phyloP scores from a whole-genome alignment of 2,329 filamentous ascomycete genomes.

The Talaromyces sp. region DNA sequence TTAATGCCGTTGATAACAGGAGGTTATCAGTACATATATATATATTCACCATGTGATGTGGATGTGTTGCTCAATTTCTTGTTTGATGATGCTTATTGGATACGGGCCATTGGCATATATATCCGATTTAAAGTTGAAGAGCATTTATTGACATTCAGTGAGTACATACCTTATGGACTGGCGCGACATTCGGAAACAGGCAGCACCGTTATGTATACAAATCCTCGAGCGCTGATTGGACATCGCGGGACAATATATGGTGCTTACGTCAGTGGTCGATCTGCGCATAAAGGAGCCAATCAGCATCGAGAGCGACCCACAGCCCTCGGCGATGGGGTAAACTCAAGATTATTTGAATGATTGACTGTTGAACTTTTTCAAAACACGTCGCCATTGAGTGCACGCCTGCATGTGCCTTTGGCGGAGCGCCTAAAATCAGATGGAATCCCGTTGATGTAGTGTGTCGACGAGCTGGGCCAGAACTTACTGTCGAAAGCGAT shows the following conservation, averaged over 20 bases:
- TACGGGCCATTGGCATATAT: no score
- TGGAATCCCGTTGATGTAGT: not conserved
- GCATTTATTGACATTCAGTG: no score
- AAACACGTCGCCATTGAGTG: not conserved
- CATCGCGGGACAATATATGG: not conserved
- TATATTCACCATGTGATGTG: no score
- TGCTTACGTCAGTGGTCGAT: not conserved
- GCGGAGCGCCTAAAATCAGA: not conserved
- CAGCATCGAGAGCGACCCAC: not conserved
- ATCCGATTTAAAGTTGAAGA: no score
- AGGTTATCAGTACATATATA: no score
- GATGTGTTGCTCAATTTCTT: no score
- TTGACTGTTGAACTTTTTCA: not conserved
- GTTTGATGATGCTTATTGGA: no score
- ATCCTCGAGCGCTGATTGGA: no score
- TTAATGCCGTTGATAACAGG: no score
- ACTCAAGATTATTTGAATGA: not conserved
- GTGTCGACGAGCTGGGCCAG: not conserved
- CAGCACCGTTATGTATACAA: no score
- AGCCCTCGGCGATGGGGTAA: not conserved
- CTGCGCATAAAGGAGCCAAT: not conserved
- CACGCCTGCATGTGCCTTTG: not conserved
- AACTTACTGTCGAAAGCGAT: not conserved
- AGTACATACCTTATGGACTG: no score
- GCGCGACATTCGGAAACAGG: no score